These are phyloP conservation scores for Chiua sp. DNA, from an alignment of 1,284 basidiomycete genomes.

Conservation along the genomic window DNA sequence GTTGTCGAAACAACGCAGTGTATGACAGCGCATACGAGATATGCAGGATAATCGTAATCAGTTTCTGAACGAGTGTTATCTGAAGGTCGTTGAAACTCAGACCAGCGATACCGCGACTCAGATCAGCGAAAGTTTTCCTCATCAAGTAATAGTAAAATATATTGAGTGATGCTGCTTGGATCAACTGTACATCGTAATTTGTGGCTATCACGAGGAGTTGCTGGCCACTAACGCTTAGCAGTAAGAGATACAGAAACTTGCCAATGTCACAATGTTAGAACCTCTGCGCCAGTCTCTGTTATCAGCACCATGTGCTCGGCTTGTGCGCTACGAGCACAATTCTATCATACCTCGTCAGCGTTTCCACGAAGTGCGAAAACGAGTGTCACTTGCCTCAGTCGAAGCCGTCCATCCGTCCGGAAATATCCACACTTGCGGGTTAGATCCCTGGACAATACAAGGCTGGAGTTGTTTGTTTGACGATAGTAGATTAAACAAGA, in stretches of 20 bases:
- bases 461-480: slow-evolving; percentile 53
- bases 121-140: too few species aligned
- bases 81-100: too few species aligned
- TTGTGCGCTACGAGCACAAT: slow-evolving; percentile 80
- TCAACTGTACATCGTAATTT: neutral
- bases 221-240: neutral
- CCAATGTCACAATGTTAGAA: slow-evolving; percentile 53
- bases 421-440: slow-evolving; percentile 74
- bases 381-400: slow-evolving; percentile 63
- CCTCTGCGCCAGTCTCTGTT: slow-evolving; percentile 71
- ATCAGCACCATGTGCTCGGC: slow-evolving; percentile 89
- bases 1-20: too few species aligned
- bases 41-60: too few species aligned
- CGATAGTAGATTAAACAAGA: neutral
- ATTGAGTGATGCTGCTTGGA: neutral
- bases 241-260: too few species aligned
- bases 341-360: slow-evolving; percentile 21
- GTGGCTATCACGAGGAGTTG: too few species aligned
- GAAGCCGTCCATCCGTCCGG: slow-evolving; percentile 91
- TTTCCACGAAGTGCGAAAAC: neutral
- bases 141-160: too few species aligned
- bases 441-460: slow-evolving; percentile 73
- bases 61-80: too few species aligned
- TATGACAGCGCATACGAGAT: too few species aligned
- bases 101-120: too few species aligned